Evolutionary conservation across 257 asterid genomes (phyloP).

Genomic region (Ajuga chamaepitys): DNA sequence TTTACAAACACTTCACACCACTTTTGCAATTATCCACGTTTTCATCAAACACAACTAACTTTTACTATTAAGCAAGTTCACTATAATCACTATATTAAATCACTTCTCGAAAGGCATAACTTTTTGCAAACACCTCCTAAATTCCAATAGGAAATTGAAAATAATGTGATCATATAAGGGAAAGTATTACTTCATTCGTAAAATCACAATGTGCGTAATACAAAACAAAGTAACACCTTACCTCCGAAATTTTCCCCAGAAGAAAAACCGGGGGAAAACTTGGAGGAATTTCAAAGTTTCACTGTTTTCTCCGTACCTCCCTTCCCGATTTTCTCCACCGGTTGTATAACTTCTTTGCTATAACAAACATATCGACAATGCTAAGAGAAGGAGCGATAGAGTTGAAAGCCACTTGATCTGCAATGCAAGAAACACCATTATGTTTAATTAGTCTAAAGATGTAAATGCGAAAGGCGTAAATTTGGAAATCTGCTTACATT

Average conservation of each 20-base stretch:
- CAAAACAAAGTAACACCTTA: not conserved
- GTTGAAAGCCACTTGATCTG: constrained; percentile 30
- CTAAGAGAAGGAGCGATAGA: constrained; percentile 19
- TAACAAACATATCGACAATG: constrained; percentile 22
- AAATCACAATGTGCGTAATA: not conserved
- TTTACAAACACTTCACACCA: too few relatives aligned
- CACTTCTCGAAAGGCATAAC: too few relatives aligned
- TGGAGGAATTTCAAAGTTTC: constrained; percentile 5
- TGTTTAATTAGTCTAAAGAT: not conserved
- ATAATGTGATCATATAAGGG: not conserved
- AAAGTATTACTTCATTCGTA: not conserved
- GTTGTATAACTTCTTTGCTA: constrained; percentile 7
- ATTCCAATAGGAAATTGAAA: not conserved
- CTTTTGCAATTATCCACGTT: too few relatives aligned
- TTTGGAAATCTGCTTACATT: constrained; percentile 33
- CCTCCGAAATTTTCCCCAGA: constrained; percentile 14
- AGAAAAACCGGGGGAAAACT: constrained; percentile 1
- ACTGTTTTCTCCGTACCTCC: constrained; percentile 13
- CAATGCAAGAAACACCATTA: constrained; percentile 10
- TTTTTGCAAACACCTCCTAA: not conserved
- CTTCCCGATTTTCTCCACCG: not conserved
- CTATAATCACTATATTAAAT: too few relatives aligned
- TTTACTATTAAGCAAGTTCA: too few relatives aligned
- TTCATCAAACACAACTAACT: too few relatives aligned
- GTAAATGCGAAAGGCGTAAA: not conserved